A percentile compares a stretch with the other conserved stretches of the same genome.
Evolutionary conservation across 306 rosid species (phyloP).

Genomic region (Castanea mollissima): DNA sequence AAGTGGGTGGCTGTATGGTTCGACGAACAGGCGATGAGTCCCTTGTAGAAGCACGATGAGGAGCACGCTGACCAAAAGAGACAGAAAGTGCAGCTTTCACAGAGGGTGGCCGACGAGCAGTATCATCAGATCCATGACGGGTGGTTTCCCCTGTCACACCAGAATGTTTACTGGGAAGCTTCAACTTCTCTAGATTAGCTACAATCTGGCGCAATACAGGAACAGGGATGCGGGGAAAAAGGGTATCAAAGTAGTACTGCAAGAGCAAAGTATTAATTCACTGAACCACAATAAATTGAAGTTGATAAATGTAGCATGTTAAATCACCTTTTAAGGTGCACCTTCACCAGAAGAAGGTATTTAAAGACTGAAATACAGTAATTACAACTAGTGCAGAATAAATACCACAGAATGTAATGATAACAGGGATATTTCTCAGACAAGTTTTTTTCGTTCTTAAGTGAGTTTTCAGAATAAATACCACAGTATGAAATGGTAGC

Average conservation of each 20-base stretch:
- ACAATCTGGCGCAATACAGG: slow-evolving; percentile 92
- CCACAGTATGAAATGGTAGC: too few relatives aligned
- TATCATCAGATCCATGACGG: slow-evolving; percentile 92
- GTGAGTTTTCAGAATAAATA: too few relatives aligned
- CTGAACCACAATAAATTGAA: background rate
- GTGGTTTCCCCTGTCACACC: slow-evolving; percentile 88
- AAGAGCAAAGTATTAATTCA: slow-evolving; percentile 27
- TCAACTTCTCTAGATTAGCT: slow-evolving; percentile 73
- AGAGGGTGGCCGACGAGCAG: slow-evolving; percentile 98
- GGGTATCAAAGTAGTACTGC: slow-evolving; percentile 99
- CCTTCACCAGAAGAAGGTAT: background rate
- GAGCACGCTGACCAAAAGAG: slow-evolving; percentile 98
- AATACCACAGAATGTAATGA: too few relatives aligned
- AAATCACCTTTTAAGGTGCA: background rate
- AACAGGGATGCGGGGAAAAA: slow-evolving; percentile 96
- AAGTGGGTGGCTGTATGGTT: slow-evolving; percentile 47
- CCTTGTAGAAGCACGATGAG: slow-evolving; percentile 96
- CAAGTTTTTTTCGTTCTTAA: too few relatives aligned
- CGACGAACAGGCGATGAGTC: slow-evolving; percentile 97
- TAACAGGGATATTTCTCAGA: too few relatives aligned
- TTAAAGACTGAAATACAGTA: background rate
- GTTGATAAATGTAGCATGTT: background rate
- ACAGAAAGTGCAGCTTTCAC: slow-evolving; percentile 97
- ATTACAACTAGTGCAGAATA: too few relatives aligned
- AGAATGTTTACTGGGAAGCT: slow-evolving; percentile 71